A percentile compares a stretch with the other conserved stretches of the same genome.
phyloP scores from a whole-genome alignment of 345 rosid genomes.

The thale cress (Arabidopsis thaliana) region DNA sequence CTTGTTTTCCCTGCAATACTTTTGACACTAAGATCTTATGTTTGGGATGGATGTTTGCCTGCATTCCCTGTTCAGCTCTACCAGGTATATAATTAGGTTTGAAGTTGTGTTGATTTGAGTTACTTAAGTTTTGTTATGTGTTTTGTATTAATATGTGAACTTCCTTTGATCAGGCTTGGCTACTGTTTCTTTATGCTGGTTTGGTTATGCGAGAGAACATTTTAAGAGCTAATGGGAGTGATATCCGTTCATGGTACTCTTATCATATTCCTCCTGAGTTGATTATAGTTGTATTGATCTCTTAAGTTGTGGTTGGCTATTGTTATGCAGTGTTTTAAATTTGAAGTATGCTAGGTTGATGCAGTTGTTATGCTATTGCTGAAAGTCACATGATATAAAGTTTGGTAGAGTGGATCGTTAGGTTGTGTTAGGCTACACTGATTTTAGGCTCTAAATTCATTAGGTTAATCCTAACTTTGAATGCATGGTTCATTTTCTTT shows the following conservation, averaged over 20 bases:
- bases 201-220: conserved; percentile 95
- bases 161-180: conserved; percentile 77
- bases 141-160: not conserved
- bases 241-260: conserved; percentile 94
- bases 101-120: not conserved
- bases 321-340: not conserved
- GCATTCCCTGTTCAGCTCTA: conserved; percentile 96
- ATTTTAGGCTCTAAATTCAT: not conserved
- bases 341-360: conserved; percentile 12
- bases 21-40: conserved; percentile 71
- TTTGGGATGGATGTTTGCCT: conserved; percentile 93
- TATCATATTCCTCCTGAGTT: not conserved
- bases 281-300: conserved; percentile 2
- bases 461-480: conserved; percentile 8
- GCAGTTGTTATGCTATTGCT: not conserved
- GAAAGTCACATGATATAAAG: not conserved
- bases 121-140: not conserved
- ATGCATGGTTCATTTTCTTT: not conserved
- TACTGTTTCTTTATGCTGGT: conserved; percentile 91
- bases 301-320: not conserved
- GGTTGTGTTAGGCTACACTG: conserved; percentile 1
- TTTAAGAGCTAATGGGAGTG: conserved; percentile 95
- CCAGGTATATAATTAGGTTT: conserved; percentile 56
- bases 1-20: conserved; percentile 85
- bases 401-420: not conserved